These are phyloP conservation scores for Xerocomus minutiporus DNA, from an alignment of 1,284 basidiomycete genomes.

Conservation along the genomic window DNA sequence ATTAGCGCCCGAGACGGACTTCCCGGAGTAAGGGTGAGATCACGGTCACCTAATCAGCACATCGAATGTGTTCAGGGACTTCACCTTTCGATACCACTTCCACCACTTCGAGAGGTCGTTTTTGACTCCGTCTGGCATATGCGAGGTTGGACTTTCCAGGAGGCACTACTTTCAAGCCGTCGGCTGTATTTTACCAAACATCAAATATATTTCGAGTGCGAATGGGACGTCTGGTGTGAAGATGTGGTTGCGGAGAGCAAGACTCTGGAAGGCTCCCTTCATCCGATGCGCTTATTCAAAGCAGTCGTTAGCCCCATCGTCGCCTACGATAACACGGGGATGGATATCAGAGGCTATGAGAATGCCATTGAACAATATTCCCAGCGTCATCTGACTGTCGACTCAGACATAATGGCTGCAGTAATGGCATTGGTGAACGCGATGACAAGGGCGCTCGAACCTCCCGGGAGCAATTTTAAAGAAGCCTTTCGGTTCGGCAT, in stretches of 20 bases:
- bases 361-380: conserved; percentile 10
- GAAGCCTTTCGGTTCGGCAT: conserved; percentile 17
- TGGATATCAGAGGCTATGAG: conserved; percentile 3
- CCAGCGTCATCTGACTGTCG: conserved; percentile 11
- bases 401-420: conserved; percentile 18
- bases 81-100: conserved; percentile 4
- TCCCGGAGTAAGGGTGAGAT: neutral
- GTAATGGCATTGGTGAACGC: conserved; percentile 16
- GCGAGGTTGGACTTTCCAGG: conserved; percentile 27
- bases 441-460: conserved; percentile 10
- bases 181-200: conserved; percentile 20
- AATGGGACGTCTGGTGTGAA: conserved; percentile 18
- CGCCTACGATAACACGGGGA: neutral
- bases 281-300: conserved; percentile 5
- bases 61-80: conserved; percentile 11
- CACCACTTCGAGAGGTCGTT: conserved; percentile 1
- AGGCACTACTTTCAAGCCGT: conserved; percentile 19
- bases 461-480: neutral
- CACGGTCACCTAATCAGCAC: neutral
- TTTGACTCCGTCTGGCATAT: conserved; percentile 15
- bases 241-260: conserved; percentile 18
- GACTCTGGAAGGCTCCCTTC: neutral
- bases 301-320: neutral
- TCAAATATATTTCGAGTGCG: conserved; percentile 22
- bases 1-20: neutral